These are phyloP conservation scores for Isochrysis galbana DNA, from an alignment of 78 protist genomes.

Conservation along the genomic window DNA sequence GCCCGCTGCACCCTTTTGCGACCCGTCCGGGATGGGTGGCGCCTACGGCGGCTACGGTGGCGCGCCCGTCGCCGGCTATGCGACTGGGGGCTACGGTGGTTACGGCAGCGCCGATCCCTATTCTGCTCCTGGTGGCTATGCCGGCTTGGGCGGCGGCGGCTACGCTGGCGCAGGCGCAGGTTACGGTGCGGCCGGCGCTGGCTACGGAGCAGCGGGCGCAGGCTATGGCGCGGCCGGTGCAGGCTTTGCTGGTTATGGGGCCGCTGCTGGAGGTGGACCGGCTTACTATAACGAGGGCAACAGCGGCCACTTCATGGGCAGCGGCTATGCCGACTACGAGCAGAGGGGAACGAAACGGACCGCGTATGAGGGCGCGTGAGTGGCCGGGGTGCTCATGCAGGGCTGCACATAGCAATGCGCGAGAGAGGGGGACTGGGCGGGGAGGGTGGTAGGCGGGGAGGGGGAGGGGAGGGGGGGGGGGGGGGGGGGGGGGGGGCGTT, in stretches of 20 bases:
- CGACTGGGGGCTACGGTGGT: neutral
- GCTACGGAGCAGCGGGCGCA: no score
- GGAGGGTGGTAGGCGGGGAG: no score
- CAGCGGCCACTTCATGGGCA: neutral
- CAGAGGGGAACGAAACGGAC: neutral
- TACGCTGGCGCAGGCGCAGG: neutral
- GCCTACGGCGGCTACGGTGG: neutral
- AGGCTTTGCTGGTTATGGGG: neutral
- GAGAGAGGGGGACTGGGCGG: no score
- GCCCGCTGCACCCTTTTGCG: neutral
- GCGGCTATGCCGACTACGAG: neutral
- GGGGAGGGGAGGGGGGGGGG: no score
- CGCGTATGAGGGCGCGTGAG: neutral
- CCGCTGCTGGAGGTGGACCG: neutral
- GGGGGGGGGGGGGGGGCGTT: no score
- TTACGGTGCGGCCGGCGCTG: neutral
- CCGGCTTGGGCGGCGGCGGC: neutral
- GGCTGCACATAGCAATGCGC: no score
- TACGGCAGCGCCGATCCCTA: neutral
- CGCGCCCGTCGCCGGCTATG: no score
- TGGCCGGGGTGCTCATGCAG: neutral
- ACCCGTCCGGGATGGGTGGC: no score
- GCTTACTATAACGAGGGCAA: neutral
- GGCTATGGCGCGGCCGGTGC: neutral
- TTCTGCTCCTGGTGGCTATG: neutral